Conservation (phyloP, 2,329 filamentous ascomycete genomes). For the Dactylonectria estremocensis region DNA sequence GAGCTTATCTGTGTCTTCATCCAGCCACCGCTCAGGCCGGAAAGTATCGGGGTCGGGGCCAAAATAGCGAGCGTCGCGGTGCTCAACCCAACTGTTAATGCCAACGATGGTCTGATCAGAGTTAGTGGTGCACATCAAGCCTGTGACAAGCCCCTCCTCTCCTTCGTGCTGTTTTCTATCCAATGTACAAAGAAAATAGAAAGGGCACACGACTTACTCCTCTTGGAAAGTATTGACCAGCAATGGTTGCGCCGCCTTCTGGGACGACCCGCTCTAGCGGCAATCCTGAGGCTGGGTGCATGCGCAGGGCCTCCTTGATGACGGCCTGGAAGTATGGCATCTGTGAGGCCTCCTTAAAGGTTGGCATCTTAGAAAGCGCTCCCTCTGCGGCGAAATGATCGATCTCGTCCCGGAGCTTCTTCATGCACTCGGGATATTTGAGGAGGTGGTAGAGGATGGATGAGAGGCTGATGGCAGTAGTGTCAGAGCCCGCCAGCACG, state of each 20-base stretch:
- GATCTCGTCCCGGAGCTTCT: background rate
- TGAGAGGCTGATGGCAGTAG: background rate
- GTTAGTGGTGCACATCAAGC: too few relatives aligned
- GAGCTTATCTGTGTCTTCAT: background rate
- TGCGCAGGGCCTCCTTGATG: conserved; percentile 65
- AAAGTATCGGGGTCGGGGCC: conserved; percentile 50
- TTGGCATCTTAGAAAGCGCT: background rate
- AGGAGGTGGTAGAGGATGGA: background rate
- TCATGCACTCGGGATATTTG: background rate
- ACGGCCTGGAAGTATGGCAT: conserved; percentile 66
- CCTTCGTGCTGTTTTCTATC: too few relatives aligned
- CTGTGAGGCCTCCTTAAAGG: conserved; percentile 21
- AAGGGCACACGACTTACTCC: background rate
- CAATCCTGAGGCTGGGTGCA: conserved; percentile 63
- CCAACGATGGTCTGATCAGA: conserved; percentile 42
- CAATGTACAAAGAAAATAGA: too few relatives aligned
- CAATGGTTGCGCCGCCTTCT: conserved; percentile 58
- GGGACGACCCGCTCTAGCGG: conserved; percentile 64
- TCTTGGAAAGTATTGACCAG: conserved; percentile 41
- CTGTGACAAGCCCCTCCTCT: too few relatives aligned
- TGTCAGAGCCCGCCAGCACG: background rate
- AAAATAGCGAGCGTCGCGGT: conserved; percentile 47
- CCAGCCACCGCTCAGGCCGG: conserved; percentile 57
- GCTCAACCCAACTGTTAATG: conserved; percentile 51
- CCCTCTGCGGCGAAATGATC: background rate